phyloP scores from a whole-genome alignment of 208 protist species.

The Acanthamoeba triangularis region DNA sequence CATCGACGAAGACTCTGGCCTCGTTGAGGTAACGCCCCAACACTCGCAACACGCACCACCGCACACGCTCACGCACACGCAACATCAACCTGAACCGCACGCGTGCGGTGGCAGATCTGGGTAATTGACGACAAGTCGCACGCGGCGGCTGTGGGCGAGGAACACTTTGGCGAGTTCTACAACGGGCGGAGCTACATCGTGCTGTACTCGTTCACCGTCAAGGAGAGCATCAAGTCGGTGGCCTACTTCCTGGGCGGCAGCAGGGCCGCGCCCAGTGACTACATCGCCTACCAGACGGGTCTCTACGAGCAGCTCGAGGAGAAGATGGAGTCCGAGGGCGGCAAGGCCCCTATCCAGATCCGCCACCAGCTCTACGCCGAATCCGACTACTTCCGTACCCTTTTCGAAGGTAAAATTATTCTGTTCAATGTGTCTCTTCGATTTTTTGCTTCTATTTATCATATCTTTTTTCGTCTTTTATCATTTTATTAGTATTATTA shows the following conservation, averaged over 20 bases:
- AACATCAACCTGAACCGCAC: neutral
- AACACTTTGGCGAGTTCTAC: slow-evolving; percentile 76
- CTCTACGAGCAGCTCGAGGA: slow-evolving; percentile 70
- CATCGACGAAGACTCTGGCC: slow-evolving; percentile 51
- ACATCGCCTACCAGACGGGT: slow-evolving; percentile 77
- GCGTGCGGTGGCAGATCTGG: neutral
- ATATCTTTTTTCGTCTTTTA: too few relatives aligned
- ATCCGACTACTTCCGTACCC: slow-evolving; percentile 63
- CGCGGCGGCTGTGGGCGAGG: slow-evolving; percentile 34
- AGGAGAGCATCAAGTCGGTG: slow-evolving; percentile 7
- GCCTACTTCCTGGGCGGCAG: slow-evolving; percentile 83
- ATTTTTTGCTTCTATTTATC: too few relatives aligned
- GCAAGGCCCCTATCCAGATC: slow-evolving; percentile 74
- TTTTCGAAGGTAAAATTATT: slow-evolving; percentile 65
- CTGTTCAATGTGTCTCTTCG: too few relatives aligned
- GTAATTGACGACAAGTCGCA: slow-evolving; percentile 77
- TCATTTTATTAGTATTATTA: too few relatives aligned
- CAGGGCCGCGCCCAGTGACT: slow-evolving; percentile 43
- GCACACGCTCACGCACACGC: neutral
- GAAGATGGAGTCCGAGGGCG: slow-evolving; percentile 77
- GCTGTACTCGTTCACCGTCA: slow-evolving; percentile 71
- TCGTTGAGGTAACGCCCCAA: slow-evolving; percentile 44
- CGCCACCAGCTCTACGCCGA: slow-evolving; percentile 76
- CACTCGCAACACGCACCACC: neutral
- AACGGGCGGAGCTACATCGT: slow-evolving; percentile 81